phyloP scores from a whole-genome alignment of 768 basidiomycete species.

The Strobilomyces confusus region DNA sequence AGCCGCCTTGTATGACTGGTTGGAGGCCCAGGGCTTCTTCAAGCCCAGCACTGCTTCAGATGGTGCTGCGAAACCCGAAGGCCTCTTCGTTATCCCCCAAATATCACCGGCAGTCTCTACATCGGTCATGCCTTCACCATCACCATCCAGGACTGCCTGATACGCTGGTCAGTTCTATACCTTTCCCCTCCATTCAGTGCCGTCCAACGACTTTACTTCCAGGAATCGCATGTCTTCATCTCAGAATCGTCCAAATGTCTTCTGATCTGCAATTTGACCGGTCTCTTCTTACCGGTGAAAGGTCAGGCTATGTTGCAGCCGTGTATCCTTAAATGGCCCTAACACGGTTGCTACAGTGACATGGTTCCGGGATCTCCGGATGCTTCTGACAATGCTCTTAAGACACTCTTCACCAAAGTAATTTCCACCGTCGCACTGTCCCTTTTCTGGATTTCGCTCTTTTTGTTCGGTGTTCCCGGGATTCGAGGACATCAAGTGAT shows the following conservation, averaged over 20 bases:
- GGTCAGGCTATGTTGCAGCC: constrained; percentile 18
- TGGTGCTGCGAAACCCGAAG: constrained; percentile 57
- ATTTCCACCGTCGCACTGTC: constrained; percentile 40
- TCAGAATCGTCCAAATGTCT: constrained; percentile 50
- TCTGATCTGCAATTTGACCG: constrained; percentile 52
- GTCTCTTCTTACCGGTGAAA: constrained; percentile 50
- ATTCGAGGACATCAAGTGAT: constrained; percentile 31
- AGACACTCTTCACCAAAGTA: constrained; percentile 49
- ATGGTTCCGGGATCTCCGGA: constrained; percentile 44
- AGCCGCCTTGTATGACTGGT: constrained; percentile 98
- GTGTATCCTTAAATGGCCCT: background rate
- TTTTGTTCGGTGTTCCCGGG: constrained; percentile 36
- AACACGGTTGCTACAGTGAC: constrained; percentile 27
- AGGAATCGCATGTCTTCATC: constrained; percentile 72
- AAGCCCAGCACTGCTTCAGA: constrained; percentile 61
- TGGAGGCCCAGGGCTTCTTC: constrained; percentile 89
- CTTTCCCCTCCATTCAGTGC: background rate
- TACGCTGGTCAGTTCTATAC: constrained; percentile 69
- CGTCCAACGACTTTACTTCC: background rate
- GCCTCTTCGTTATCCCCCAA: constrained; percentile 89
- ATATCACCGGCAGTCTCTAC: constrained; percentile 93
- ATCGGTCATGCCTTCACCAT: constrained; percentile 93
- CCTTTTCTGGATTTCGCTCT: constrained; percentile 38
- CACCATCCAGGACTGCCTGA: constrained; percentile 84
- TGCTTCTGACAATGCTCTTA: constrained; percentile 46